Evolutionary conservation across 768 basidiomycete genomes (phyloP).

Genomic region (Punctularia strigosozonata): DNA sequence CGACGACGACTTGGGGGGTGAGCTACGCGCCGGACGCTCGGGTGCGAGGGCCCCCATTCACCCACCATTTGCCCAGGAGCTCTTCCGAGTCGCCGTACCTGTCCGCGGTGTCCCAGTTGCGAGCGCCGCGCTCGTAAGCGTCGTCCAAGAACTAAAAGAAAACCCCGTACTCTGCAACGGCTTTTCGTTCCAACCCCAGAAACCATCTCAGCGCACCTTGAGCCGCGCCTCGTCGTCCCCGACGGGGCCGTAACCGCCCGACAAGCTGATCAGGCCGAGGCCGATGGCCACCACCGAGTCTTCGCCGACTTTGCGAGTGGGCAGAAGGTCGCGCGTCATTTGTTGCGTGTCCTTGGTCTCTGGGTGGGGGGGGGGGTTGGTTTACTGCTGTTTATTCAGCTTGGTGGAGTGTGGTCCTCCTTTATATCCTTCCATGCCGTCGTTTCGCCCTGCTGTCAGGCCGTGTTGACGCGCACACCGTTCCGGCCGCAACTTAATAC

Average conservation of each 20-base stretch:
- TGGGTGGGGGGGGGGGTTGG: no score
- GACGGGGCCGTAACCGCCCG: background rate
- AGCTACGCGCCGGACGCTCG: no score
- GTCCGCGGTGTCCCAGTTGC: slow-evolving; percentile 38
- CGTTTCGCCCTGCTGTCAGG: no score
- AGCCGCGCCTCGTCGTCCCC: background rate
- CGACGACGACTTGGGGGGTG: background rate
- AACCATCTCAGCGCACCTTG: slow-evolving; percentile 1
- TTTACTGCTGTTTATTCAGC: no score
- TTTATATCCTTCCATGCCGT: no score
- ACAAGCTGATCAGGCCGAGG: background rate
- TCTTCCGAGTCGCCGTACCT: slow-evolving; percentile 34
- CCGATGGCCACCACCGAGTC: background rate
- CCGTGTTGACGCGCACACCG: no score
- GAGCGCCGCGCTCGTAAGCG: slow-evolving; percentile 28
- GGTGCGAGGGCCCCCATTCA: background rate
- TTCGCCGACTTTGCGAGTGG: background rate
- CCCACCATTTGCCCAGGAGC: slow-evolving; percentile 29
- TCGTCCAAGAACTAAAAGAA: slow-evolving; percentile 18
- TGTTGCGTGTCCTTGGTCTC: no score
- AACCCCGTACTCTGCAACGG: background rate
- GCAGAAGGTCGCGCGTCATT: no score
- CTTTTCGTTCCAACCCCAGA: background rate
- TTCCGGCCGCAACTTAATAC: no score
- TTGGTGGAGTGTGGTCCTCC: no score